phyloP scores from a whole-genome alignment of 2,329 filamentous ascomycete species.

The Beauveria medogensis region DNA sequence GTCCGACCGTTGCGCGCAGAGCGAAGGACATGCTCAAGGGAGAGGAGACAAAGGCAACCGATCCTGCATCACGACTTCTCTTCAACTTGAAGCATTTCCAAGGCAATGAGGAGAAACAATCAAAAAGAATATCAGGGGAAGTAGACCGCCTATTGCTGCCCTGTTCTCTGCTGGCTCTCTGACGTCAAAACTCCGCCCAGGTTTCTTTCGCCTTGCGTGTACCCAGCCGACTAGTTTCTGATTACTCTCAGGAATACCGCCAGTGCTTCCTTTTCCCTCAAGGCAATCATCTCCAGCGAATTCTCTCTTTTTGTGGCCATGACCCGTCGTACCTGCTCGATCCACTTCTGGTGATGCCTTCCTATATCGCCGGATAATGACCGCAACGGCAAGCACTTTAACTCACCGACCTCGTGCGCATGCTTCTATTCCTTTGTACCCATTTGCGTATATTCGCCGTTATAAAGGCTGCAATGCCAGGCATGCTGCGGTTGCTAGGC shows the following conservation, averaged over 20 bases:
- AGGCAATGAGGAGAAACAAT: not conserved
- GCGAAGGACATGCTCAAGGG: not conserved
- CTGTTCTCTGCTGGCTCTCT: not conserved
- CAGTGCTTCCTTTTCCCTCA: not conserved
- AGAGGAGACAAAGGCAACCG: not conserved
- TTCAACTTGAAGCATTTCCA: not conserved
- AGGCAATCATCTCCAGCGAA: not conserved
- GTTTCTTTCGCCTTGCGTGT: not conserved
- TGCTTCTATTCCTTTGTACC: not conserved
- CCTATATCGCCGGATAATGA: not conserved
- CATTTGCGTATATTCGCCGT: not conserved
- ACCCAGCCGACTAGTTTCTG: not conserved
- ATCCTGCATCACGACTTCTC: not conserved
- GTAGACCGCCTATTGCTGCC: not conserved
- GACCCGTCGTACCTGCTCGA: not conserved
- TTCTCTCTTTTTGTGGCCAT: not conserved
- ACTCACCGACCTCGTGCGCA: not conserved
- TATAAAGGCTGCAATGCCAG: not conserved
- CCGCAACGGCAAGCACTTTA: not conserved
- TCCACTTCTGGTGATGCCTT: not conserved
- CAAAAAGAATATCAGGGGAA: not conserved
- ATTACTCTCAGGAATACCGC: not conserved
- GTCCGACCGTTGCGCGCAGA: not conserved
- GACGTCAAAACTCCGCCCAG: not conserved
- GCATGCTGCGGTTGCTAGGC: not conserved